Percentiles rank a stretch among this genome's conserved stretches.
phyloP scores from a whole-genome alignment of 192 early-diverging fungal species.

The Coemansia aciculifera region DNA sequence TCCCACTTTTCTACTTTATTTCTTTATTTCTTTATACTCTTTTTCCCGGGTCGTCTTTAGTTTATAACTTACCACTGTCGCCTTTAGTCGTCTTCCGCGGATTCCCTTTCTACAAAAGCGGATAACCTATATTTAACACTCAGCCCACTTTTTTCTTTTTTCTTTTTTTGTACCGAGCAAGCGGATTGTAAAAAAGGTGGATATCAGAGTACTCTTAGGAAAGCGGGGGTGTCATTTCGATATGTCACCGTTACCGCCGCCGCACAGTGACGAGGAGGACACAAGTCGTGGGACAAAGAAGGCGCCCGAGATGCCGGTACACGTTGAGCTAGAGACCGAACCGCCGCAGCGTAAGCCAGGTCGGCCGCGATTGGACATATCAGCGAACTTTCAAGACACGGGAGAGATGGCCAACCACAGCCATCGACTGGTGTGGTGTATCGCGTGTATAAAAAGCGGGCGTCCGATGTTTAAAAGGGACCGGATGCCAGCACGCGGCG shows the following conservation, averaged over 20 bases:
- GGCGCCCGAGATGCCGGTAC: slow-evolving; percentile 5
- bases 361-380: slow-evolving; percentile 53
- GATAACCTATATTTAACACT: slow-evolving; percentile 11
- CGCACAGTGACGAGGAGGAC: slow-evolving; percentile 1
- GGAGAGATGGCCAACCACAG: slow-evolving; percentile 59
- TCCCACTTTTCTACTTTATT: slow-evolving; percentile 1
- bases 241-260: slow-evolving; percentile 1
- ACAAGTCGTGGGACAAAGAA: not conserved
- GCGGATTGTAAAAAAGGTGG: slow-evolving; percentile 30
- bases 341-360: slow-evolving; percentile 53
- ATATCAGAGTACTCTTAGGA: slow-evolving; percentile 42
- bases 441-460: slow-evolving; percentile 54
- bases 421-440: slow-evolving; percentile 56
- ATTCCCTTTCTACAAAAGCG: not conserved
- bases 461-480: slow-evolving; percentile 45
- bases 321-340: slow-evolving; percentile 46
- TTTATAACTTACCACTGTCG: not conserved
- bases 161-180: not conserved
- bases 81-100: not conserved
- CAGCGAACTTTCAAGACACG: slow-evolving; percentile 55
- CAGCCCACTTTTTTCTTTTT: slow-evolving; percentile 1
- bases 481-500: slow-evolving; percentile 51
- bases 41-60: not conserved
- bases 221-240: slow-evolving; percentile 6
- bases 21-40: not conserved